Percentiles rank a stretch among this genome's conserved stretches.
Evolutionary conservation across 2,329 filamentous ascomycete genomes (phyloP).

Genomic region (Neoarthrinium moseri): DNA sequence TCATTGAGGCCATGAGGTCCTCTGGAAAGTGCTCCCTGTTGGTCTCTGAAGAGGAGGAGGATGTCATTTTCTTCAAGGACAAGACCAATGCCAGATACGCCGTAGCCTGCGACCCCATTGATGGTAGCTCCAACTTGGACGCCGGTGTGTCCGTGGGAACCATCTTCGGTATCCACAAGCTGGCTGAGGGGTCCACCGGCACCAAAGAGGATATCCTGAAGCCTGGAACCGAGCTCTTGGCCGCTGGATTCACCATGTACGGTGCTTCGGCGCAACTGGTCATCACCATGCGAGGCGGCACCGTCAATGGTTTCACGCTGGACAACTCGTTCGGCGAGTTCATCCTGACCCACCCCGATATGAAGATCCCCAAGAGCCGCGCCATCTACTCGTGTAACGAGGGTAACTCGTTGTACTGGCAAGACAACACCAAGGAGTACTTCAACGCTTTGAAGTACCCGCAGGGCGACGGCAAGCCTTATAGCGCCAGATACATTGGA

Average conservation of each 20-base stretch:
- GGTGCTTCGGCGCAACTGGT: slow-evolving; percentile 95
- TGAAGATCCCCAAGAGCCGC: slow-evolving; percentile 78
- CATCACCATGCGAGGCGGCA: slow-evolving; percentile 90
- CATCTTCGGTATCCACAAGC: slow-evolving; percentile 92
- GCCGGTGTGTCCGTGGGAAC: slow-evolving; percentile 97
- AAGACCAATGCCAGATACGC: slow-evolving; percentile 80
- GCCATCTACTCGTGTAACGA: slow-evolving; percentile 98
- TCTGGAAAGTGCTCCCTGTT: slow-evolving; percentile 87
- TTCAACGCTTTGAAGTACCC: slow-evolving; percentile 87
- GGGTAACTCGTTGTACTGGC: slow-evolving; percentile 97
- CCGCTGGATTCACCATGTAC: slow-evolving; percentile 99
- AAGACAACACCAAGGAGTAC: slow-evolving; percentile 81
- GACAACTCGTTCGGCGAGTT: slow-evolving; percentile 97
- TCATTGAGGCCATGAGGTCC: slow-evolving; percentile 91
- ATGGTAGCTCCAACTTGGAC: slow-evolving; percentile 96
- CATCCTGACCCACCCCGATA: slow-evolving; percentile 94
- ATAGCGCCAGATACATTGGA: slow-evolving; percentile 93
- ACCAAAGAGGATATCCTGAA: slow-evolving; percentile 83
- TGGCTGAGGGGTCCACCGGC: slow-evolving; percentile 72
- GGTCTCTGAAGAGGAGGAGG: slow-evolving; percentile 97
- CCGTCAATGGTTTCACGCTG: slow-evolving; percentile 96
- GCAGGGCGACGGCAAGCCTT: slow-evolving; percentile 75
- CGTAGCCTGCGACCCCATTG: slow-evolving; percentile 96
- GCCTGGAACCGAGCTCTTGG: slow-evolving; percentile 87
- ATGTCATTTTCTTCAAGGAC: slow-evolving; percentile 83